Evolutionary conservation across 495 filamentous ascomycete genomes (phyloP).

Genomic region (Talaromyces liani): DNA sequence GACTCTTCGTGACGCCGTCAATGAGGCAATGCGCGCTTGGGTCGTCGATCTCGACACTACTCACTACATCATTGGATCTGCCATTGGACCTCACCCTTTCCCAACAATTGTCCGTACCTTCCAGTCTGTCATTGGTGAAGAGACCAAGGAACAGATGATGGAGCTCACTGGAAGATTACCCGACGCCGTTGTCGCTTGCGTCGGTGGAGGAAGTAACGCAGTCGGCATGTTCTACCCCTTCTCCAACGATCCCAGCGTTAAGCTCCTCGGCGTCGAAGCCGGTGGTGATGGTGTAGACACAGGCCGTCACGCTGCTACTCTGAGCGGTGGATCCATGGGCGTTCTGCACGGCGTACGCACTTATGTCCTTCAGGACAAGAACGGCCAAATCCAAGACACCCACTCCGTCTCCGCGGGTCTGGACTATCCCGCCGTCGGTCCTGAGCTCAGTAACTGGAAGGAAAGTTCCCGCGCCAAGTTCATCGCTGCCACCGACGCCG

Average conservation of each 20-base stretch:
- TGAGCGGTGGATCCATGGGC: constrained; percentile 81
- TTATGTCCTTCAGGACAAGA: constrained; percentile 84
- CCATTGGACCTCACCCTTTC: constrained; percentile 92
- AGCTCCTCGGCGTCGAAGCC: constrained; percentile 88
- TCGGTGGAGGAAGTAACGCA: constrained; percentile 88
- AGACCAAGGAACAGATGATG: constrained; percentile 85
- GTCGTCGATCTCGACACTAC: constrained; percentile 80
- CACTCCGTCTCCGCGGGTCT: constrained; percentile 96
- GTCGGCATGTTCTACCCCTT: constrained; percentile 97
- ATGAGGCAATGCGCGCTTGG: constrained; percentile 87
- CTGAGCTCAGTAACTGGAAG: constrained; percentile 89
- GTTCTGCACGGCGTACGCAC: constrained; percentile 94
- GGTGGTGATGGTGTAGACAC: constrained; percentile 95
- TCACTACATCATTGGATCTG: constrained; percentile 93
- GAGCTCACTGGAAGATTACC: constrained; percentile 78
- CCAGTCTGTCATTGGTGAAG: constrained; percentile 86
- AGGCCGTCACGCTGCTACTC: constrained; percentile 75
- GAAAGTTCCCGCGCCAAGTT: constrained; percentile 79
- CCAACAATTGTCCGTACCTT: constrained; percentile 94
- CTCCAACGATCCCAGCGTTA: constrained; percentile 72
- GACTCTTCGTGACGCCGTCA: constrained; percentile 91
- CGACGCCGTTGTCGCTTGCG: constrained; percentile 92
- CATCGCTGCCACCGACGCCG: constrained; percentile 82
- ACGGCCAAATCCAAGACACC: constrained; percentile 90
- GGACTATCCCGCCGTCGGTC: constrained; percentile 94